phyloP scores from a whole-genome alignment of 768 basidiomycete species.

The Tricholoma flavovirens region DNA sequence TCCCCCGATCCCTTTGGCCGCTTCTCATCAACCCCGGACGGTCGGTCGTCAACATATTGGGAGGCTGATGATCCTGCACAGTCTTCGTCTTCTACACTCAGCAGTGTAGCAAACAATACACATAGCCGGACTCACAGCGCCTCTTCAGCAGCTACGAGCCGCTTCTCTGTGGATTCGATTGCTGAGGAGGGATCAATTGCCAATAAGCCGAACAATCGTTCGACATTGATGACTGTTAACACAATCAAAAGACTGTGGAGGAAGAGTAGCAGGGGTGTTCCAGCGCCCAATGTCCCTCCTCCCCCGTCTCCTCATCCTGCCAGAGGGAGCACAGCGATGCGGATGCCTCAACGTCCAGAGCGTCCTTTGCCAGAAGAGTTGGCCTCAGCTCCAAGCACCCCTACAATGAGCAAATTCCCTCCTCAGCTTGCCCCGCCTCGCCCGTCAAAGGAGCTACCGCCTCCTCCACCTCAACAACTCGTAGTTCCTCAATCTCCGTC shows the following conservation, averaged over 20 bases:
- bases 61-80: constrained; percentile 23
- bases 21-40: constrained; percentile 45
- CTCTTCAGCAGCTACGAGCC: constrained; percentile 37
- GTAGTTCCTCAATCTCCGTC: constrained; percentile 11
- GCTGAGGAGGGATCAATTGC: constrained; percentile 30
- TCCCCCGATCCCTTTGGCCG: constrained; percentile 81
- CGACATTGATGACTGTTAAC: constrained; percentile 68
- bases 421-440: constrained; percentile 17
- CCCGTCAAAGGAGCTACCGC: constrained; percentile 21
- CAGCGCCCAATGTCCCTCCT: constrained; percentile 41
- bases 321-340: constrained; percentile 27
- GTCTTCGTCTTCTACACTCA: constrained; percentile 1
- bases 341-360: constrained; percentile 28
- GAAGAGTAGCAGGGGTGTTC: constrained; percentile 55
- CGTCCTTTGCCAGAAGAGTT: constrained; percentile 33
- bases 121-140: constrained; percentile 18
- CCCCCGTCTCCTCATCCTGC: constrained; percentile 23
- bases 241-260: constrained; percentile 75
- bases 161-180: constrained; percentile 75
- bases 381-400: constrained; percentile 30
- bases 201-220: constrained; percentile 28
- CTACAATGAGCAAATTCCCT: constrained; percentile 21
- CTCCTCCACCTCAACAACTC: constrained; percentile 17
- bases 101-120: constrained; percentile 17
- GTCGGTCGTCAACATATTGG: constrained; percentile 38